These are phyloP conservation scores for Spergularia bocconei DNA, from an alignment of 148 eudicot species.

Conservation along the genomic window DNA sequence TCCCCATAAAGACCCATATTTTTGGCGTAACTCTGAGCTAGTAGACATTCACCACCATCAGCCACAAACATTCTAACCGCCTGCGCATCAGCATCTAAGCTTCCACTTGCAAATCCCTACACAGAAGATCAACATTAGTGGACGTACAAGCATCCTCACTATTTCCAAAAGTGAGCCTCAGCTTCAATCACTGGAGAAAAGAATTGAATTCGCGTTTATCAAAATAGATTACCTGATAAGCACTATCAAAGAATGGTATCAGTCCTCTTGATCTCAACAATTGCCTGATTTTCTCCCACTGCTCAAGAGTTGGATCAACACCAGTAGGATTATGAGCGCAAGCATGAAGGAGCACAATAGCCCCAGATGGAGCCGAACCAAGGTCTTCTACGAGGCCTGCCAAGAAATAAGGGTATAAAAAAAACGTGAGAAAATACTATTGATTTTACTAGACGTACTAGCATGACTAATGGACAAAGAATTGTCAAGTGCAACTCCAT, in stretches of 20 bases:
- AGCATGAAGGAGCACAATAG: slow-evolving; percentile 95
- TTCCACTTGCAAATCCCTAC: slow-evolving; percentile 99
- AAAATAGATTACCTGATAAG: slow-evolving; percentile 69
- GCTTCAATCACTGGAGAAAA: no score
- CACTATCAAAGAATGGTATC: slow-evolving; percentile 95
- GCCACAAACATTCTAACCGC: slow-evolving; percentile 84
- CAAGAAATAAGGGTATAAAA: slow-evolving; percentile 6
- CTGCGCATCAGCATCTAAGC: slow-evolving; percentile 80
- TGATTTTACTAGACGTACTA: background rate
- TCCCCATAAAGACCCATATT: slow-evolving; percentile 98
- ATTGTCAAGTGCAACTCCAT: background rate
- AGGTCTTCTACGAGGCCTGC: slow-evolving; percentile 89
- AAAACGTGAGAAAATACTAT: background rate
- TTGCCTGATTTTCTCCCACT: slow-evolving; percentile 85
- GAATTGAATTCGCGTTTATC: background rate
- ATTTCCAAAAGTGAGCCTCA: no score
- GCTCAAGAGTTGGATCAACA: slow-evolving; percentile 87
- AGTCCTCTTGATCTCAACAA: slow-evolving; percentile 74
- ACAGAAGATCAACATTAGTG: background rate
- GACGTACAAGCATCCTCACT: background rate
- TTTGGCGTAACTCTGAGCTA: slow-evolving; percentile 99
- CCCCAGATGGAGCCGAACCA: slow-evolving; percentile 89
- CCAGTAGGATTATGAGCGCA: slow-evolving; percentile 99
- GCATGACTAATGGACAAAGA: background rate
- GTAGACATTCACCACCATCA: slow-evolving; percentile 90